phyloP scores from a whole-genome alignment of 306 rosid species.

The Prunus armeniaca region DNA sequence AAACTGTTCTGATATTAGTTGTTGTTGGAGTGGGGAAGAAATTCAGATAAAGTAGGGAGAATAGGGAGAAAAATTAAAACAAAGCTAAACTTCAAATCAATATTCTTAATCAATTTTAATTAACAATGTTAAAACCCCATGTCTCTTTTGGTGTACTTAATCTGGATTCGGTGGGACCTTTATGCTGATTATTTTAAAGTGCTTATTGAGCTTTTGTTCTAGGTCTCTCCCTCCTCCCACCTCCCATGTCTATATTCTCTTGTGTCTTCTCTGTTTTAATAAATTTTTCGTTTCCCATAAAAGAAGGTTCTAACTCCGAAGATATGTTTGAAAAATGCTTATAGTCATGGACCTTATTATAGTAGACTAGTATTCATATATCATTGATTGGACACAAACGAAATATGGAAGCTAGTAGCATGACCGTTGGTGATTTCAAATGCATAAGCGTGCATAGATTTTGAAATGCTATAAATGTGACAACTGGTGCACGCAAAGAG shows the following conservation, averaged over 20 bases:
- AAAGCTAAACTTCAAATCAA: not conserved
- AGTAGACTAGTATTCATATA: not conserved
- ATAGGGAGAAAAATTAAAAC: not conserved
- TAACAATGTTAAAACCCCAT: not conserved
- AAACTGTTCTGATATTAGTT: not conserved
- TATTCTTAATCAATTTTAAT: not conserved
- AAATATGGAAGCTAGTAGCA: not conserved
- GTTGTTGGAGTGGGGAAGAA: not conserved
- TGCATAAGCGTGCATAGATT: not conserved
- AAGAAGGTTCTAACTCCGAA: not conserved
- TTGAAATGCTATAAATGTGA: not conserved
- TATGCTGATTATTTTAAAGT: not conserved
- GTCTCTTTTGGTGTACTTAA: not conserved
- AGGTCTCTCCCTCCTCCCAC: not conserved
- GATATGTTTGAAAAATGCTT: not conserved
- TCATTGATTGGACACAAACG: not conserved
- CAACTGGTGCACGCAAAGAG: not conserved
- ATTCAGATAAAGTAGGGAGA: not conserved
- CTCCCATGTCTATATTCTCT: too few relatives aligned
- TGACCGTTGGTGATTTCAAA: not conserved
- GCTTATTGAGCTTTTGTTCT: not conserved
- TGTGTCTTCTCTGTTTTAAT: not conserved
- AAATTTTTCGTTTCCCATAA: not conserved
- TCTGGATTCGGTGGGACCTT: too few relatives aligned
- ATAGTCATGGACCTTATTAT: not conserved